Conservation (phyloP, 495 filamentous ascomycete genomes). For the Penicillium riverlandense region DNA sequence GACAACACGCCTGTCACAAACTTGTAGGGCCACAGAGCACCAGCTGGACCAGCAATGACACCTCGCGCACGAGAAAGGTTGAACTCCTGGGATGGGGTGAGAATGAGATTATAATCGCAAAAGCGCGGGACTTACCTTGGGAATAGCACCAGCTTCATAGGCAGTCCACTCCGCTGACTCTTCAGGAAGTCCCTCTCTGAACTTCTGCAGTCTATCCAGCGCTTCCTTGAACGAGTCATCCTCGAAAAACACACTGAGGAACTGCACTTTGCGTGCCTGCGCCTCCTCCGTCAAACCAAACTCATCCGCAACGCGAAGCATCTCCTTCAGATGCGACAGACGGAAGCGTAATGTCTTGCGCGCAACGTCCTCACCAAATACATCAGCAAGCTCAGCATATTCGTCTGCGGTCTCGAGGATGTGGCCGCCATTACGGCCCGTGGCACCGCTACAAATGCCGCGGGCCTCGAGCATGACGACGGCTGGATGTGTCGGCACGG, state of each 20-base stretch:
- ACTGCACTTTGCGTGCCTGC: constrained; percentile 24
- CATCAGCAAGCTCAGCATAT: constrained; percentile 17
- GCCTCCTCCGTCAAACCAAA: constrained; percentile 17
- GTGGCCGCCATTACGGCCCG: constrained; percentile 52
- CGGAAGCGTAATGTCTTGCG: constrained; percentile 21
- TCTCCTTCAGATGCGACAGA: constrained; percentile 23
- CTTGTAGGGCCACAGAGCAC: constrained; percentile 71
- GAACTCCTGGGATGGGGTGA: constrained; percentile 15
- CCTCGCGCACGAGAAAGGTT: constrained; percentile 36
- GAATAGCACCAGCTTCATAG: constrained; percentile 17
- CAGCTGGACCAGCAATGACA: constrained; percentile 37
- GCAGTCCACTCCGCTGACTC: constrained; percentile 22
- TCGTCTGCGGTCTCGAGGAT: constrained; percentile 22
- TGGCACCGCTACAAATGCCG: constrained; percentile 73
- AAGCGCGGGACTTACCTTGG: constrained; percentile 8
- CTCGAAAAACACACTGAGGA: constrained; percentile 24
- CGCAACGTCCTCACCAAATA: constrained; percentile 16
- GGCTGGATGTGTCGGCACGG: constrained; percentile 12
- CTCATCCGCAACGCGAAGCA: constrained; percentile 21
- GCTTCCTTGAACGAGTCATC: constrained; percentile 18
- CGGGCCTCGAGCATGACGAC: constrained; percentile 74
- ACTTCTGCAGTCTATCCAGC: constrained; percentile 11
- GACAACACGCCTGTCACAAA: constrained; percentile 61
- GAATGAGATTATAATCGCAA: not conserved
- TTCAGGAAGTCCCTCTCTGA: constrained; percentile 23